Conservation (phyloP, 345 rosid genomes). For the Noccaea caerulescens region DNA sequence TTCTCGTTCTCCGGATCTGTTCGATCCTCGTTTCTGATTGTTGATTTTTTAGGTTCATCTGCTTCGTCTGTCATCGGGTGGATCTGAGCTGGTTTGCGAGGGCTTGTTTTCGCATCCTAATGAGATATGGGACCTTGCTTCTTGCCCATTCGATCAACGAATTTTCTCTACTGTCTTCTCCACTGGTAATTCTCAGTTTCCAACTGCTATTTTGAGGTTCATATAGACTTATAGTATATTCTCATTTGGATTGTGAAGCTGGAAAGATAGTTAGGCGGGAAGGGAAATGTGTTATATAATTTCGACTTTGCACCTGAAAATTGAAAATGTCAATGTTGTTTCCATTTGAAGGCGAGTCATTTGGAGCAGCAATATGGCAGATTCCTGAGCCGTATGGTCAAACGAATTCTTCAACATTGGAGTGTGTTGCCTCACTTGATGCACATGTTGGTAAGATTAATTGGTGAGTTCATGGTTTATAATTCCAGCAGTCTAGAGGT, state of each 20-base stretch:
- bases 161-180: slow-evolving; percentile 86
- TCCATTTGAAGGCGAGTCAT: slow-evolving; percentile 63
- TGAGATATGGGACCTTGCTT: slow-evolving; percentile 92
- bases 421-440: slow-evolving; percentile 80
- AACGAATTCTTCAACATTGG: slow-evolving; percentile 78
- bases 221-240: too few relatives aligned
- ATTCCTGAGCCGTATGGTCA: slow-evolving; percentile 97
- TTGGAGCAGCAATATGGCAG: slow-evolving; percentile 93
- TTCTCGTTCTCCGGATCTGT: slow-evolving; percentile 13
- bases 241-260: background rate
- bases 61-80: slow-evolving; percentile 81
- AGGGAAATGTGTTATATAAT: background rate
- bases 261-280: background rate
- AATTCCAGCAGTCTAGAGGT: background rate
- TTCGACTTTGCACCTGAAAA: background rate
- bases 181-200: slow-evolving; percentile 53
- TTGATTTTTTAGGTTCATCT: slow-evolving; percentile 71
- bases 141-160: slow-evolving; percentile 92
- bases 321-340: slow-evolving; percentile 28
- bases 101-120: slow-evolving; percentile 89
- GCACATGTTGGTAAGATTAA: slow-evolving; percentile 75
- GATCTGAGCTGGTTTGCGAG: slow-evolving; percentile 84
- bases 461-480: slow-evolving; percentile 66
- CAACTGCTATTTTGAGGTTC: background rate
- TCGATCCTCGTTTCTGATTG: slow-evolving; percentile 20